Evolutionary conservation across 371 early-diverging fungal genomes (phyloP).

Genomic region (Batrachochytrium dendrobatidis): DNA sequence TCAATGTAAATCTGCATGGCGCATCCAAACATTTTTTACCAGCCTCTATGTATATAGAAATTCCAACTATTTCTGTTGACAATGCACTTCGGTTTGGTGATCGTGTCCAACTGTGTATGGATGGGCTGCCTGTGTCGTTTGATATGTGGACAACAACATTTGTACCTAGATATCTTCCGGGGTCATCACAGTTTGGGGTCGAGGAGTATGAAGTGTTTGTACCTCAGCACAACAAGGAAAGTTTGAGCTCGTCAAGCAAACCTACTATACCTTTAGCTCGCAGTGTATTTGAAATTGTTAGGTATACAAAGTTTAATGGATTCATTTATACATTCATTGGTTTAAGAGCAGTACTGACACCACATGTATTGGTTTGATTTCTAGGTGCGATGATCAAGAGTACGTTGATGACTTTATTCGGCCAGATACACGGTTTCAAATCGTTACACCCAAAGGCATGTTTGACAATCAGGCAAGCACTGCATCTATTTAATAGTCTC

Average conservation of each 20-base stretch:
- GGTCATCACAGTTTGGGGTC: neutral
- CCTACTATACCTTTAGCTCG: constrained; percentile 1
- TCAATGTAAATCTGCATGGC: constrained; percentile 1
- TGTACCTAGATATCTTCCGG: neutral
- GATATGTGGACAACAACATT: neutral
- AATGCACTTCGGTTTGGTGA: neutral
- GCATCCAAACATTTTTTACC: neutral
- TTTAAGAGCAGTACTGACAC: too few relatives aligned
- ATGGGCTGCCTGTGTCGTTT: neutral
- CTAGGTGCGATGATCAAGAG: neutral
- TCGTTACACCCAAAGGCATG: neutral
- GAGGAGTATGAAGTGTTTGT: neutral
- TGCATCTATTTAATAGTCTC: neutral
- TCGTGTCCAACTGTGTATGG: neutral
- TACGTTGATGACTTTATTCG: neutral
- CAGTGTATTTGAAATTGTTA: neutral
- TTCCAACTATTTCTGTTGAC: neutral
- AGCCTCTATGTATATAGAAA: neutral
- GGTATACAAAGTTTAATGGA: too few relatives aligned
- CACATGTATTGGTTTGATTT: too few relatives aligned
- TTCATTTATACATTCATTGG: too few relatives aligned
- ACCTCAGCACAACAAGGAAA: too few relatives aligned
- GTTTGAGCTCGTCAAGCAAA: too few relatives aligned
- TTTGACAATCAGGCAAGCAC: neutral
- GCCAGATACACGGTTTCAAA: neutral